A percentile compares a stretch with the other conserved stretches of the same genome.
phyloP scores from a whole-genome alignment of 2,329 filamentous ascomycete species.

The Cercospora beticola region DNA sequence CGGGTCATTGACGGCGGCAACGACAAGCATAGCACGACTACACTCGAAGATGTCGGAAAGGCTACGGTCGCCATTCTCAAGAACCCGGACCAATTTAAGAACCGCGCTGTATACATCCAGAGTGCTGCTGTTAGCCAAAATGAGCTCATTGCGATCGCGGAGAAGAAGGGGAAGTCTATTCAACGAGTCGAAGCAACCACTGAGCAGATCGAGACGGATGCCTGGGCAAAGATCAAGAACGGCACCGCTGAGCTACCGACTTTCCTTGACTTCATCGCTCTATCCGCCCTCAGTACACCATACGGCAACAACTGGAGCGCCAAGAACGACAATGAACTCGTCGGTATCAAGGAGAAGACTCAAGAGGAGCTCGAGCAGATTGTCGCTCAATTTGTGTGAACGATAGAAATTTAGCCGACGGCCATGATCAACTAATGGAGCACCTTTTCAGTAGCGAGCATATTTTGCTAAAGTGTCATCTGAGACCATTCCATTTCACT shows the following conservation, averaged over 20 bases:
- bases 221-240: constrained; percentile 34
- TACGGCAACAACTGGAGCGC: constrained; percentile 39
- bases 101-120: constrained; percentile 42
- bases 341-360: constrained; percentile 37
- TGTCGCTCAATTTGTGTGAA: constrained; percentile 24
- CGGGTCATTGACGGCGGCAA: constrained; percentile 41
- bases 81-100: constrained; percentile 38
- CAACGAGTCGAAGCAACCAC: constrained; percentile 28
- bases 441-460: neutral
- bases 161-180: constrained; percentile 35
- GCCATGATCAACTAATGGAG: neutral
- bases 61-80: constrained; percentile 38
- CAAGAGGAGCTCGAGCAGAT: constrained; percentile 34
- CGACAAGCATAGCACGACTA: constrained; percentile 35
- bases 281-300: constrained; percentile 31
- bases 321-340: constrained; percentile 40
- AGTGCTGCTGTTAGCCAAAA: constrained; percentile 40
- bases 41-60: constrained; percentile 36
- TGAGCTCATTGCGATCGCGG: constrained; percentile 38
- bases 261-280: constrained; percentile 36
- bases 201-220: constrained; percentile 34
- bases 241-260: constrained; percentile 14
- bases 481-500: neutral
- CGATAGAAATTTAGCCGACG: neutral
- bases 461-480: neutral